These are phyloP conservation scores for Phytophthora aleatoria DNA, from an alignment of 352 stramenopile genomes.

Conservation along the genomic window DNA sequence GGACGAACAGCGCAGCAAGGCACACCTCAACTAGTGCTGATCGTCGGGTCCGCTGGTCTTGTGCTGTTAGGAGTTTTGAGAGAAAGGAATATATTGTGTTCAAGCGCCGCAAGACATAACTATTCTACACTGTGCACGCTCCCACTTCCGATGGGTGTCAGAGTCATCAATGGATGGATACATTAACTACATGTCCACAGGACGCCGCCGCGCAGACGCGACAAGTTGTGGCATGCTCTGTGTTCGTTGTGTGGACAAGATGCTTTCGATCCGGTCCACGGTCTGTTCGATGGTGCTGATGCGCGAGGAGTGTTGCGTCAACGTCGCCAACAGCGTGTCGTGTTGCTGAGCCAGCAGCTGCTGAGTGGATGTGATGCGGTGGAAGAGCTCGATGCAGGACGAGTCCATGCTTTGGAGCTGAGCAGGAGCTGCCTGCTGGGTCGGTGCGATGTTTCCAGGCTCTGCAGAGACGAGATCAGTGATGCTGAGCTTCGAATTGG, in stretches of 20 bases:
- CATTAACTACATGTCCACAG: conserved; percentile 30
- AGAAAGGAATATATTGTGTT: conserved; percentile 28
- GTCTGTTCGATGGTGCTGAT: conserved; percentile 57
- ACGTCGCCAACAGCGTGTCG: conserved; percentile 41
- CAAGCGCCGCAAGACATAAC: conserved; percentile 19
- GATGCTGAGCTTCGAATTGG: conserved; percentile 32
- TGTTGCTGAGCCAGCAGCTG: conserved; percentile 66
- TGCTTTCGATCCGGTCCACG: conserved; percentile 50
- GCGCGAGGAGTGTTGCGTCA: conserved; percentile 56
- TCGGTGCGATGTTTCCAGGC: conserved; percentile 3
- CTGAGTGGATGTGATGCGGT: conserved; percentile 69
- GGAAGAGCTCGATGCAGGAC: conserved; percentile 58
- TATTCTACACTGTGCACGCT: conserved; percentile 24
- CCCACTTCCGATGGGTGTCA: conserved; percentile 16
- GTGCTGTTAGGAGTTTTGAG: conserved; percentile 22
- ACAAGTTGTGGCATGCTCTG: conserved; percentile 26
- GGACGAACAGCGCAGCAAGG: conserved; percentile 9
- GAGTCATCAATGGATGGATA: neutral
- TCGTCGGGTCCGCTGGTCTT: neutral
- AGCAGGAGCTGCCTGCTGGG: conserved; percentile 15
- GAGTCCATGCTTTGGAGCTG: conserved; percentile 32
- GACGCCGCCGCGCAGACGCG: neutral
- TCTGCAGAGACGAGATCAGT: conserved; percentile 34
- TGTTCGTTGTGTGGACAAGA: conserved; percentile 33
- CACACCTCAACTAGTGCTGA: conserved; percentile 18